Evolutionary conservation across 1,139 yeast species (phyloP).

Genomic region (Nakaseomyces glabratus): DNA sequence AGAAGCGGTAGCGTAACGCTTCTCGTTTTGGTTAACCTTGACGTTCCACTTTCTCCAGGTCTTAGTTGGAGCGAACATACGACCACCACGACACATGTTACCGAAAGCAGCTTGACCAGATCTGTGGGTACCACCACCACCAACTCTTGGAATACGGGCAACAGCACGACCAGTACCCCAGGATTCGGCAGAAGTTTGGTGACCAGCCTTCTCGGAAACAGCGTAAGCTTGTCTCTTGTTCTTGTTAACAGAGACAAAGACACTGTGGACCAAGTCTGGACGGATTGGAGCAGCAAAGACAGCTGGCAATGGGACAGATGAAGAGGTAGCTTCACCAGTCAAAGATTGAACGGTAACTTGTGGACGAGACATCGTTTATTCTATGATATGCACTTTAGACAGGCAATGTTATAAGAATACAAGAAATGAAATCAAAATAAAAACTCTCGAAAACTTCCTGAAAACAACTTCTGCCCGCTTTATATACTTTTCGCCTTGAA

Average conservation of each 20-base stretch:
- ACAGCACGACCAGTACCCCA: conserved; percentile 99
- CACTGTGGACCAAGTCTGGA: conserved; percentile 98
- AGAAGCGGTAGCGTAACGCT: conserved; percentile 99
- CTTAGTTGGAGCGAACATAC: conserved; percentile 99
- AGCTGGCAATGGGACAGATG: conserved; percentile 92
- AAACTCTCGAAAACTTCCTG: not conserved
- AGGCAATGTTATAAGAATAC: not conserved
- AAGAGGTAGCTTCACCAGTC: conserved; percentile 77
- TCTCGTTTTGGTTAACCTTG: conserved; percentile 99
- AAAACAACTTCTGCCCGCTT: no score
- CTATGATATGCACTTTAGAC: conserved; percentile 3
- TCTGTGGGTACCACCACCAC: conserved; percentile 99
- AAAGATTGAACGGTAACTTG: conserved; percentile 92
- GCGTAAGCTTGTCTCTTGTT: conserved; percentile 99
- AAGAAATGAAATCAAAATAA: not conserved
- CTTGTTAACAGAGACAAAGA: conserved; percentile 97
- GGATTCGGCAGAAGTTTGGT: conserved; percentile 99
- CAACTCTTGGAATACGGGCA: conserved; percentile 99
- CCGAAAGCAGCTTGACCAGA: conserved; percentile 99
- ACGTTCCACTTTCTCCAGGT: conserved; percentile 99
- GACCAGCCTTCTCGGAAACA: conserved; percentile 98
- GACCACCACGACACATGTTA: conserved; percentile 99
- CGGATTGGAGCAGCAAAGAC: conserved; percentile 99
- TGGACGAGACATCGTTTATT: conserved; percentile 71
- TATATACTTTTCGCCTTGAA: no score